Evolutionary conservation across 2,329 filamentous ascomycete genomes (phyloP).

Genomic region (Sarocladium oryzae): DNA sequence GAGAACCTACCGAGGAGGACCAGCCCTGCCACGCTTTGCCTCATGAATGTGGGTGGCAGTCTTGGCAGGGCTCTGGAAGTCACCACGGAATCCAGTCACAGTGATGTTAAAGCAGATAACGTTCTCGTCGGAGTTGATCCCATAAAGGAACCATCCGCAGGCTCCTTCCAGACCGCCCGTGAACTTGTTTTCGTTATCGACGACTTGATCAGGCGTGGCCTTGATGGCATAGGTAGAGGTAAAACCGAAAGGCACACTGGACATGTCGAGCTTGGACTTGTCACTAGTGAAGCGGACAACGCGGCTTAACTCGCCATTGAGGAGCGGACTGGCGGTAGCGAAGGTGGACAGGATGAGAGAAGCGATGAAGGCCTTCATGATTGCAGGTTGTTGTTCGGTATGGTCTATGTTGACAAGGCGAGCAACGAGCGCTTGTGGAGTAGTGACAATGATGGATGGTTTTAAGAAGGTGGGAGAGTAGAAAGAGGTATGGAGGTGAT

Average conservation of each 20-base stretch:
- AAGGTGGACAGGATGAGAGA: slow-evolving; percentile 17
- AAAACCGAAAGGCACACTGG: slow-evolving; percentile 29
- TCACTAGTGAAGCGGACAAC: neutral
- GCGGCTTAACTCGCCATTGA: slow-evolving; percentile 13
- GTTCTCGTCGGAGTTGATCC: slow-evolving; percentile 41
- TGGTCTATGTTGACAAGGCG: neutral
- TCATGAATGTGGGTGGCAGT: slow-evolving; percentile 52
- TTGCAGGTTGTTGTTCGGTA: slow-evolving; percentile 7
- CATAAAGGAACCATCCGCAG: slow-evolving; percentile 43
- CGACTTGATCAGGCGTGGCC: slow-evolving; percentile 43
- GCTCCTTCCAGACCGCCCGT: slow-evolving; percentile 37
- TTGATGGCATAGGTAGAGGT: slow-evolving; percentile 41
- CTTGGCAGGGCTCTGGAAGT: slow-evolving; percentile 41
- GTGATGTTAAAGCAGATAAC: slow-evolving; percentile 45
- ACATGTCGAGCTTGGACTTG: neutral
- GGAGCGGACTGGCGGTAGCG: slow-evolving; percentile 17
- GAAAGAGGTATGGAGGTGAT: too few relatives aligned
- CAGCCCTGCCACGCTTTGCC: slow-evolving; percentile 34
- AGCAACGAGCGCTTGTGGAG: neutral
- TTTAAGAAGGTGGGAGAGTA: too few relatives aligned
- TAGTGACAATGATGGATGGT: too few relatives aligned
- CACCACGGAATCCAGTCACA: slow-evolving; percentile 39
- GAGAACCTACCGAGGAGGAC: slow-evolving; percentile 38
- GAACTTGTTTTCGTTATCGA: slow-evolving; percentile 30
- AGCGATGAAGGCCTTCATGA: slow-evolving; percentile 19